phyloP scores from a whole-genome alignment of 1,139 yeast species.

The Sugiyamaella pinicola region DNA sequence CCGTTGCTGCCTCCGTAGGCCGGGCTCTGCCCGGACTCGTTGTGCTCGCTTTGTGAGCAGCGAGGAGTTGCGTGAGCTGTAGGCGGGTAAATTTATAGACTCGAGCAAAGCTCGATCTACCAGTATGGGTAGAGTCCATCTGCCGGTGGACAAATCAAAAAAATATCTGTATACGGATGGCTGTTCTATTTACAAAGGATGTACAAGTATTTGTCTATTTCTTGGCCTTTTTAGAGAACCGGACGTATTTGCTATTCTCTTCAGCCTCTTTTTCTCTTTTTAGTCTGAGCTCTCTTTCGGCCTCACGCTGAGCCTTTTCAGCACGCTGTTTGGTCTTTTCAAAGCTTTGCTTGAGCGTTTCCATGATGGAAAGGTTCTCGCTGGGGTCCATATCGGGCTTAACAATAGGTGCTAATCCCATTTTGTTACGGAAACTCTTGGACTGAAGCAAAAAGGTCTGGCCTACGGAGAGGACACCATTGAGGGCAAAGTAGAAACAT shows the following conservation, averaged over 20 bases:
- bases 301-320: slow-evolving; percentile 43
- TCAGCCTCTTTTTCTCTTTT: slow-evolving; percentile 33
- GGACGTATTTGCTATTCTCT: slow-evolving; percentile 29
- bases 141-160: slow-evolving; percentile 3
- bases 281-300: slow-evolving; percentile 36
- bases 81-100: no score
- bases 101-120: slow-evolving; percentile 1
- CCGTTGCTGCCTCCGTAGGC: slow-evolving; percentile 4
- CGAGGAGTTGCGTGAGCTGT: no score
- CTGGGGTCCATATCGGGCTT: slow-evolving; percentile 49
- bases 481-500: slow-evolving; percentile 79
- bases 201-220: slow-evolving; percentile 14
- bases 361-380: slow-evolving; percentile 48
- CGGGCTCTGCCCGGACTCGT: slow-evolving; percentile 11
- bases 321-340: slow-evolving; percentile 60
- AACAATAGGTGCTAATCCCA: slow-evolving; percentile 69
- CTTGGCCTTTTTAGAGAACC: slow-evolving; percentile 24
- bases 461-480: slow-evolving; percentile 69
- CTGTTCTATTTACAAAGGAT: slow-evolving; percentile 13
- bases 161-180: neutral
- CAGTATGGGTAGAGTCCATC: slow-evolving; percentile 15
- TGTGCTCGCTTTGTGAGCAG: slow-evolving; percentile 1
- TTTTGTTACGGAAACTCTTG: slow-evolving; percentile 55
- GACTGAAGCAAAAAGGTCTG: slow-evolving; percentile 71
- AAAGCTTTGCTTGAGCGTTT: slow-evolving; percentile 47